Evolutionary conservation across 768 basidiomycete genomes (phyloP).

Genomic region (Fistulinella prunicolor): DNA sequence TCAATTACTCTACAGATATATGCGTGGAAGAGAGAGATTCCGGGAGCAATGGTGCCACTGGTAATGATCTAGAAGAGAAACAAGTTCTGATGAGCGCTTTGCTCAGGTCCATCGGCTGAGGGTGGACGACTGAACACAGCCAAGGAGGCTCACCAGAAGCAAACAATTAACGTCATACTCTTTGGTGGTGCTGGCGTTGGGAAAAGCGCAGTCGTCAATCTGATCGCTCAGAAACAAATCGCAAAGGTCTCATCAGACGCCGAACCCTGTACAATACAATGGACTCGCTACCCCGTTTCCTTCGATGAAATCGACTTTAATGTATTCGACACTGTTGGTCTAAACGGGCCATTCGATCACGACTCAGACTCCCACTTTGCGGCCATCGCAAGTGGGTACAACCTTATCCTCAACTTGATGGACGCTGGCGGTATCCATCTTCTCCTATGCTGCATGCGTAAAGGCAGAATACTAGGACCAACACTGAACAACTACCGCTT

Average conservation of each 20-base stretch:
- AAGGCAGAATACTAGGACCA: slow-evolving; percentile 27
- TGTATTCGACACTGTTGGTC: slow-evolving; percentile 28
- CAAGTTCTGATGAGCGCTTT: slow-evolving; percentile 1
- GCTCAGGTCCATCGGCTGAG: background rate
- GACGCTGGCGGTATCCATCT: slow-evolving; percentile 34
- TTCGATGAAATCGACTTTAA: slow-evolving; percentile 9
- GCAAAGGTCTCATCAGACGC: slow-evolving; percentile 15
- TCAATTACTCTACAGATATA: background rate
- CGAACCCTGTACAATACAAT: slow-evolving; percentile 29
- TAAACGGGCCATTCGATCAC: slow-evolving; percentile 11
- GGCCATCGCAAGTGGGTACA: slow-evolving; percentile 11
- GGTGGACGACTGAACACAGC: background rate
- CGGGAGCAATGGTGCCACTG: background rate
- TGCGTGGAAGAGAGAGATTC: background rate
- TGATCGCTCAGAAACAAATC: background rate
- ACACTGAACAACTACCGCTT: slow-evolving; percentile 34
- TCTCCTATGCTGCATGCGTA: slow-evolving; percentile 37
- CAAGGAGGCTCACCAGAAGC: background rate
- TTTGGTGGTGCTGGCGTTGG: slow-evolving; percentile 5
- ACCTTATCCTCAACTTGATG: slow-evolving; percentile 25
- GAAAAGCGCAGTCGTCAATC: slow-evolving; percentile 8
- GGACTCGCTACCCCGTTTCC: slow-evolving; percentile 15
- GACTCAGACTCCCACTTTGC: background rate
- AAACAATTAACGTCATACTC: slow-evolving; percentile 3
- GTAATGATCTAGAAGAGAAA: slow-evolving; percentile 2